These are phyloP conservation scores for Tolypocladium cylindrosporum DNA, from an alignment of 2,329 filamentous ascomycete species.

Conservation along the genomic window DNA sequence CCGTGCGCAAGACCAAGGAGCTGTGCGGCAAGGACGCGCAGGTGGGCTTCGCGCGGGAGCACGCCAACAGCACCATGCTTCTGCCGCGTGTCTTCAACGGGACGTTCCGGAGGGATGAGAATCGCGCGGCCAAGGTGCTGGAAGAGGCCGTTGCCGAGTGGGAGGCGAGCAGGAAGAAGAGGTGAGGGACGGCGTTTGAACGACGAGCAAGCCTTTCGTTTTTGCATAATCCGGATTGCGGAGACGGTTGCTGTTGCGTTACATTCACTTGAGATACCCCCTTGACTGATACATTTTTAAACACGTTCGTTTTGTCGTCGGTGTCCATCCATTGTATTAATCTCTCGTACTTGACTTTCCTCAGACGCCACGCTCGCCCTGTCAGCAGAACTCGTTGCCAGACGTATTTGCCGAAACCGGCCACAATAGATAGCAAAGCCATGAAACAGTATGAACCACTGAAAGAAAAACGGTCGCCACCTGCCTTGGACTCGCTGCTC, in stretches of 20 bases:
- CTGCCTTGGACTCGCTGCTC: not conserved
- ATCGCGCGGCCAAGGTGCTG: slow-evolving; percentile 42
- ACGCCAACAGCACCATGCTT: slow-evolving; percentile 62
- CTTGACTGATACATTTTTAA: not conserved
- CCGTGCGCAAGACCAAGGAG: slow-evolving; percentile 56
- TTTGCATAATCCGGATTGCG: not conserved
- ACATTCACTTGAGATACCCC: slow-evolving; percentile 17
- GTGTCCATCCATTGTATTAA: not conserved
- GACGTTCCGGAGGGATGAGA: slow-evolving; percentile 48
- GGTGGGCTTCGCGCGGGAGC: slow-evolving; percentile 64
- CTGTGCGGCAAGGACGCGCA: slow-evolving; percentile 57
- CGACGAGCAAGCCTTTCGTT: slow-evolving; percentile 3
- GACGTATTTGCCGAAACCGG: too few relatives aligned
- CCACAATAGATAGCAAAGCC: slow-evolving; percentile 4
- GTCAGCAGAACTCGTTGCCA: not conserved
- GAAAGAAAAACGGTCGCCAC: not conserved
- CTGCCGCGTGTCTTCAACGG: slow-evolving; percentile 54
- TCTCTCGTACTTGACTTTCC: not conserved
- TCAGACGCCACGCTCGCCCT: not conserved
- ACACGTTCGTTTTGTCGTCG: not conserved
- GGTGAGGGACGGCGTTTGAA: slow-evolving; percentile 16
- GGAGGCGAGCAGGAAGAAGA: slow-evolving; percentile 36
- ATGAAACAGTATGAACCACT: not conserved
- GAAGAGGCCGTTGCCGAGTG: slow-evolving; percentile 39
- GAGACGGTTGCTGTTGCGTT: not conserved